Evolutionary conservation across 83 land plant species (phyloP).

Genomic region (Larix sibirica): DNA sequence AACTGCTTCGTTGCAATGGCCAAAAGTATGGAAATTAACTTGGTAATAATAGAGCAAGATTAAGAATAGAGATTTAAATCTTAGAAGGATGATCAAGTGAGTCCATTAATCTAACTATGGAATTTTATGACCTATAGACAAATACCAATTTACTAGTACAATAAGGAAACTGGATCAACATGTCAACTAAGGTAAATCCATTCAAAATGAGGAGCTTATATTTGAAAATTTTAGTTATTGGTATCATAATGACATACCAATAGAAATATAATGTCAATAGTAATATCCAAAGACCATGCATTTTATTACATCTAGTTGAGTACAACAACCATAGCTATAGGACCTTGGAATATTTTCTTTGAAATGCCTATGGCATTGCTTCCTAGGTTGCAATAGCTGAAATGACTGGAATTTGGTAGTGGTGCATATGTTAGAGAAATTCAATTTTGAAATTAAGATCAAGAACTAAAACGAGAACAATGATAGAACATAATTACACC

Average conservation of each 20-base stretch:
- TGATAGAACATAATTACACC: no score
- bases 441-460: no score
- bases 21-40: not conserved
- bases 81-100: not conserved
- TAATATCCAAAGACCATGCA: constrained; percentile 4
- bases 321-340: not conserved
- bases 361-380: not conserved
- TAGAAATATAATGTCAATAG: constrained; percentile 1
- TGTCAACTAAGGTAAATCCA: not conserved
- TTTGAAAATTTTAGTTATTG: not conserved
- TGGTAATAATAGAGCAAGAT: not conserved
- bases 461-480: no score
- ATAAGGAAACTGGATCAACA: not conserved
- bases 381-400: not conserved
- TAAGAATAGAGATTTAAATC: not conserved
- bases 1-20: not conserved
- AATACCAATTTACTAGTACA: not conserved
- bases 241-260: constrained; percentile 9
- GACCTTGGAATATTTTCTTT: not conserved
- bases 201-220: not conserved
- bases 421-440: no score
- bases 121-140: not conserved
- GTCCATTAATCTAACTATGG: constrained; percentile 3
- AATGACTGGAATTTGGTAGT: not conserved
- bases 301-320: not conserved